These are phyloP conservation scores for Lophiotrema nucula DNA, from an alignment of 495 filamentous ascomycete genomes.

Conservation along the genomic window DNA sequence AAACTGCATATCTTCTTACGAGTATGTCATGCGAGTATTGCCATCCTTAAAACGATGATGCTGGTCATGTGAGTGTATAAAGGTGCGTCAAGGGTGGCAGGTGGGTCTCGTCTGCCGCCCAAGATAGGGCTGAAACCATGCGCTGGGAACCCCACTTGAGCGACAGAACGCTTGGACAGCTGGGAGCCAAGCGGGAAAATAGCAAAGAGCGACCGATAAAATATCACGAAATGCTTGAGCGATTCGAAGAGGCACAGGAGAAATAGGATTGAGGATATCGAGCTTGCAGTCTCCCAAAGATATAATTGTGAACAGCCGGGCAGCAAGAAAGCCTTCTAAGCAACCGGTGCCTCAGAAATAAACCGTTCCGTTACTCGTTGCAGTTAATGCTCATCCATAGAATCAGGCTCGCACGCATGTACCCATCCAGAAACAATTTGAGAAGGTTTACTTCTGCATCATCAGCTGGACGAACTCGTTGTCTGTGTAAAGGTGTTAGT, in stretches of 20 bases:
- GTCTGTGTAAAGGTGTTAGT: conserved; percentile 59
- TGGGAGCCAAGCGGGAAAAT: too few relatives aligned
- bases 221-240: too few relatives aligned
- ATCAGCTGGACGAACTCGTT: conserved; percentile 99
- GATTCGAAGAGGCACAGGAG: conserved; percentile 13
- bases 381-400: conserved; percentile 7
- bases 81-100: too few relatives aligned
- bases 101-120: too few relatives aligned
- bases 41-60: too few relatives aligned
- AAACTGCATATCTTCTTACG: too few relatives aligned
- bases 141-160: too few relatives aligned
- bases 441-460: conserved; percentile 85
- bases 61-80: too few relatives aligned
- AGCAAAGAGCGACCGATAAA: too few relatives aligned
- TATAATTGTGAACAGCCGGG: conserved; percentile 4
- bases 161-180: too few relatives aligned
- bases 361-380: conserved; percentile 28
- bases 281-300: conserved; percentile 17
- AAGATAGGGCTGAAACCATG: too few relatives aligned
- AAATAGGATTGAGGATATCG: conserved; percentile 35
- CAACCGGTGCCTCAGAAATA: conserved; percentile 23
- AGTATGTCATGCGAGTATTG: too few relatives aligned
- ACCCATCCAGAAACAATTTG: conserved; percentile 8
- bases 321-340: conserved; percentile 11
- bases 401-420: conserved; percentile 10